Percentiles rank a stretch among this genome's conserved stretches.
Evolutionary conservation across 768 basidiomycete species (phyloP).

Genomic region (Boletus rubroflammeus): DNA sequence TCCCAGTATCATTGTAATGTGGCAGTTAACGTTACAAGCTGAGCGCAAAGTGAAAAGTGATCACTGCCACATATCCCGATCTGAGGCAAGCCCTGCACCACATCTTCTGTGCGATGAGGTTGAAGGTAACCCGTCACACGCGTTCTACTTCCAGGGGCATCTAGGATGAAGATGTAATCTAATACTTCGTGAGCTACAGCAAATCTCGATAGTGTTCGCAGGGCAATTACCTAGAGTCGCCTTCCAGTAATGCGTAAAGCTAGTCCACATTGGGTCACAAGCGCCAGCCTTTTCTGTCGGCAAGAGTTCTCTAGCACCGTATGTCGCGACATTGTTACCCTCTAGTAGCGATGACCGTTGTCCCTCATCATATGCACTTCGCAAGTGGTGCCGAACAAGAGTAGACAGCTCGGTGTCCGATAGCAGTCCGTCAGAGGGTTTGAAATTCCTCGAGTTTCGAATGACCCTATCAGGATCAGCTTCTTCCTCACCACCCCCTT

Average conservation of each 20-base stretch:
- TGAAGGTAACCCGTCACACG: slow-evolving; percentile 53
- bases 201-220: neutral
- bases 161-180: slow-evolving; percentile 90
- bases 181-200: slow-evolving; percentile 7
- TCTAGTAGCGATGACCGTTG: slow-evolving; percentile 19
- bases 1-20: slow-evolving; percentile 2
- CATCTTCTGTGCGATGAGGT: slow-evolving; percentile 54
- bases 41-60: slow-evolving; percentile 75
- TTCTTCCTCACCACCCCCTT: slow-evolving; percentile 40
- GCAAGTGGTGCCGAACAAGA: slow-evolving; percentile 40
- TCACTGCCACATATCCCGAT: slow-evolving; percentile 80
- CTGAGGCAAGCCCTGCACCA: slow-evolving; percentile 76
- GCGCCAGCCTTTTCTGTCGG: slow-evolving; percentile 46
- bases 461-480: slow-evolving; percentile 67
- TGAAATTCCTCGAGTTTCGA: slow-evolving; percentile 64
- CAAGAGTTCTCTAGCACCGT: slow-evolving; percentile 46
- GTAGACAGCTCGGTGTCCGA: slow-evolving; percentile 50
- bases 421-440: slow-evolving; percentile 65
- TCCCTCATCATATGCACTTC: slow-evolving; percentile 70
- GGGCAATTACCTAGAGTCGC: slow-evolving; percentile 61
- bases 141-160: slow-evolving; percentile 35
- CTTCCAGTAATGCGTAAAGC: slow-evolving; percentile 86
- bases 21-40: slow-evolving; percentile 38
- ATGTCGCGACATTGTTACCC: slow-evolving; percentile 36
- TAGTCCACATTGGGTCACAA: slow-evolving; percentile 82